A percentile compares a stretch with the other conserved stretches of the same genome.
phyloP scores from a whole-genome alignment of 2,329 filamentous ascomycete species.

The Diaporthe helianthi region DNA sequence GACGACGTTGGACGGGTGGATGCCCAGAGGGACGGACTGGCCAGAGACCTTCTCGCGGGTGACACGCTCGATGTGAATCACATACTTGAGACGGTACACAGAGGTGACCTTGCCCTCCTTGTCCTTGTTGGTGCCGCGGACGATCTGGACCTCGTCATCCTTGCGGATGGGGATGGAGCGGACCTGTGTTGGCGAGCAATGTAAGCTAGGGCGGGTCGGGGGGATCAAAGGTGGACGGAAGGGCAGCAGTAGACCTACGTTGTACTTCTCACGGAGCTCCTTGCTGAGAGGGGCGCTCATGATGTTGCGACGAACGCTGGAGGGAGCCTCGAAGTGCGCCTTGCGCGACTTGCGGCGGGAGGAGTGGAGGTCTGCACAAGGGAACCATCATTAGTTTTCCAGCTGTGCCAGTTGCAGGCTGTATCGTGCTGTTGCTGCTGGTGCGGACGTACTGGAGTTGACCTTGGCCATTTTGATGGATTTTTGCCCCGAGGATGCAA shows the following conservation, averaged over 20 bases:
- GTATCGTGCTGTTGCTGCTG: background rate
- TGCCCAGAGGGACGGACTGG: slow-evolving; percentile 91
- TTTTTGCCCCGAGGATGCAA: slow-evolving; percentile 36
- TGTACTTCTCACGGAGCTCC: slow-evolving; percentile 99
- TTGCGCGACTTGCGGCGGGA: slow-evolving; percentile 99
- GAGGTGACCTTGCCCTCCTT: slow-evolving; percentile 98
- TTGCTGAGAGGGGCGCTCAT: slow-evolving; percentile 97
- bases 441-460: slow-evolving; percentile 52
- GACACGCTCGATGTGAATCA: slow-evolving; percentile 96
- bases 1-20: slow-evolving; percentile 96
- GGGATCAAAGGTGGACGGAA: background rate
- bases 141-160: slow-evolving; percentile 93
- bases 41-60: slow-evolving; percentile 97
- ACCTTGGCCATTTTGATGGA: slow-evolving; percentile 73
- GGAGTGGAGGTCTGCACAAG: slow-evolving; percentile 67
- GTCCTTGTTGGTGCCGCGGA: slow-evolving; percentile 94
- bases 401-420: background rate
- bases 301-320: slow-evolving; percentile 91
- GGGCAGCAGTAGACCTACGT: slow-evolving; percentile 66
- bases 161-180: slow-evolving; percentile 97
- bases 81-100: slow-evolving; percentile 98
- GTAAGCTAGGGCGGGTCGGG: background rate
- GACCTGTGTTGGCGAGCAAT: slow-evolving; percentile 64
- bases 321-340: slow-evolving; percentile 96
- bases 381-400: slow-evolving; percentile 36